These are phyloP conservation scores for Brassica carinata DNA, from an alignment of 345 rosid species.

Conservation along the genomic window DNA sequence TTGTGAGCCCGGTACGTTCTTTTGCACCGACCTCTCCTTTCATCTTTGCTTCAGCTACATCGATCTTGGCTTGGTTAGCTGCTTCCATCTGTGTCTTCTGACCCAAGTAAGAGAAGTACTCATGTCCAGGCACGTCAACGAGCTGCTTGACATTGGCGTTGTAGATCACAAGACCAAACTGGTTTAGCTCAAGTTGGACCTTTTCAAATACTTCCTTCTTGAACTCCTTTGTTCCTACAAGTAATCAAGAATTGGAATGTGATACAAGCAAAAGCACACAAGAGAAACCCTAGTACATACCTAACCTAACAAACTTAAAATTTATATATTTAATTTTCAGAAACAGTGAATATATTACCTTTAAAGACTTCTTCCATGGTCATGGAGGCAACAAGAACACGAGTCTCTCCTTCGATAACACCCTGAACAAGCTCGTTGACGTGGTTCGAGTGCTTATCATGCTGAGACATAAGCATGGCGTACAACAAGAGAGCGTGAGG, in stretches of 20 bases:
- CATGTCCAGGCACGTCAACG: neutral
- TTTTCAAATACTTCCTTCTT: neutral
- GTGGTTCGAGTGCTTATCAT: neutral
- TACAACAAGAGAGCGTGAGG: neutral
- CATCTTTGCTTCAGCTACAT: neutral
- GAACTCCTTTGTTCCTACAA: neutral
- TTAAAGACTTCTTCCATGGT: neutral
- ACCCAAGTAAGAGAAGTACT: neutral
- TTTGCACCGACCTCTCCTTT: neutral
- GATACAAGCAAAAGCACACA: neutral
- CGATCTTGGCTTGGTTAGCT: neutral
- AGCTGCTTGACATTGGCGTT: neutral
- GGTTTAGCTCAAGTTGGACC: neutral
- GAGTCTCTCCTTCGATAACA: neutral
- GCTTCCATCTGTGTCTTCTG: neutral
- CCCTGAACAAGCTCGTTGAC: conserved; percentile 1
- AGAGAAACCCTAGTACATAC: neutral
- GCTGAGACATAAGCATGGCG: conserved; percentile 1
- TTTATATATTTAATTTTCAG: neutral
- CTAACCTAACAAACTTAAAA: neutral
- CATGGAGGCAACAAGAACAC: neutral
- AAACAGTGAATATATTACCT: neutral
- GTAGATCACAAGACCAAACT: neutral
- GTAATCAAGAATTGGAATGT: neutral
- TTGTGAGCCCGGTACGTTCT: neutral